Base-by-base conservation (phyloP, 2,329 filamentous ascomycete species). In the Diaporthe sp. region DNA sequence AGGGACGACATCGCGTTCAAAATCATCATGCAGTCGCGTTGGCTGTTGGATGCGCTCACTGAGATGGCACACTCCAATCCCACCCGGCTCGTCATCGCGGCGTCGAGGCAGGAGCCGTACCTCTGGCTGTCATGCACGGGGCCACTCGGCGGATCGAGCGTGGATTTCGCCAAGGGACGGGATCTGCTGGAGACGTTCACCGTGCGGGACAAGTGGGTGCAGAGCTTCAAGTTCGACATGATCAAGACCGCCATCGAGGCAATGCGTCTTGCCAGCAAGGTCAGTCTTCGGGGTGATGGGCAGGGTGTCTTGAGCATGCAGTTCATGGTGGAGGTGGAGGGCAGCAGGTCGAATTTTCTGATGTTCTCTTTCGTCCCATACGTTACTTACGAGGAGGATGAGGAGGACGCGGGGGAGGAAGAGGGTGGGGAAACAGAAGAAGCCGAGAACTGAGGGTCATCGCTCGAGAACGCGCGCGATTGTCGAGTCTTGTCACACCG, bases 301-400 rank as follows among this genome's bases (percentile, higher is more conserved):
- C 94, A 98, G 81, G 96, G 97, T 0, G 96, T 99, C 39, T 83
- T 99, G 77, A 98, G 94, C 83, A 85, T 98, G 81, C 97, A 99
- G 81, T 98, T 98, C 80, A 97, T 99, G 93, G 93, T 99, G 22
- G 95, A 98, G 81, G 88, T 96, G 55, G 94, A 97, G 76, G 89
- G 90, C 9, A 89, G 90, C 7, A 87, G 88, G 32, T 86, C 92
- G 51, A 94, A 92, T 78, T 97, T 96, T 83, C 88, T 97, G 32
- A 94, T 97, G 82, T 97, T 96, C 82, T 88, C 93, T 27, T 94
- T 97, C 80, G 92, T 97, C 73, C 94, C 94, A 22, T 92, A 92
- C 73, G 86, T 92, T 71, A 87, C 88, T 22, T 89, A 90, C 30
- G 89, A 93, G 55, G 92, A 91, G 37, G 87, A 89, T 4, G 87